Conservation (phyloP, 345 rosid species). For the Physaria fendleri region DNA sequence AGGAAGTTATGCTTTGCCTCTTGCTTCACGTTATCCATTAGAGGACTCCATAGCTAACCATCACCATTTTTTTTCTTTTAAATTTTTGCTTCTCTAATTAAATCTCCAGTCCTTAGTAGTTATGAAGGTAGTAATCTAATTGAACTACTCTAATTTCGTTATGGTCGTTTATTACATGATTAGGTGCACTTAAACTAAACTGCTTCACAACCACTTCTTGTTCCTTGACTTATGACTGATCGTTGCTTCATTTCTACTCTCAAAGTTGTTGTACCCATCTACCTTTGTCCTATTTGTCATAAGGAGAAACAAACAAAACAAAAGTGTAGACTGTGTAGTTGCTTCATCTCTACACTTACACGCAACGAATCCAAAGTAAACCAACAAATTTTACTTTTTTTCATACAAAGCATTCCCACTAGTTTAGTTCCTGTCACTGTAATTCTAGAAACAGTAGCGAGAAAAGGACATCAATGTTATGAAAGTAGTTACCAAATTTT, state of each 20-base stretch:
- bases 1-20: neutral
- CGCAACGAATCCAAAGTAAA: neutral
- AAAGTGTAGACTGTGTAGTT: no score
- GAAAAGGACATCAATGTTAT: neutral
- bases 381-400: slow-evolving; percentile 19
- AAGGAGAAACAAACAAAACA: slow-evolving; percentile 6
- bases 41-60: neutral
- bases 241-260: slow-evolving; percentile 20
- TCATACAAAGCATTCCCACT: slow-evolving; percentile 18
- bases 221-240: neutral
- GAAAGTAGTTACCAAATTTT: slow-evolving; percentile 6
- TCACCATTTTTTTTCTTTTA: neutral
- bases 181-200: slow-evolving; percentile 5
- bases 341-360: slow-evolving; percentile 5
- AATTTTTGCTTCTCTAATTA: neutral
- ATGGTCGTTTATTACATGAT: neutral
- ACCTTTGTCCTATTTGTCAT: neutral
- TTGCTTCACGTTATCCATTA: neutral
- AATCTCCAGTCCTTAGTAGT: neutral
- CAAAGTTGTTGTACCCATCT: slow-evolving; percentile 16
- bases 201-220: neutral
- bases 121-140: neutral
- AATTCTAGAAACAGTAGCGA: slow-evolving; percentile 6
- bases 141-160: neutral
- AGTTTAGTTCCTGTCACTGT: slow-evolving; percentile 10